Conservation (phyloP, 306 rosid genomes). For the Albizia julibrissin region DNA sequence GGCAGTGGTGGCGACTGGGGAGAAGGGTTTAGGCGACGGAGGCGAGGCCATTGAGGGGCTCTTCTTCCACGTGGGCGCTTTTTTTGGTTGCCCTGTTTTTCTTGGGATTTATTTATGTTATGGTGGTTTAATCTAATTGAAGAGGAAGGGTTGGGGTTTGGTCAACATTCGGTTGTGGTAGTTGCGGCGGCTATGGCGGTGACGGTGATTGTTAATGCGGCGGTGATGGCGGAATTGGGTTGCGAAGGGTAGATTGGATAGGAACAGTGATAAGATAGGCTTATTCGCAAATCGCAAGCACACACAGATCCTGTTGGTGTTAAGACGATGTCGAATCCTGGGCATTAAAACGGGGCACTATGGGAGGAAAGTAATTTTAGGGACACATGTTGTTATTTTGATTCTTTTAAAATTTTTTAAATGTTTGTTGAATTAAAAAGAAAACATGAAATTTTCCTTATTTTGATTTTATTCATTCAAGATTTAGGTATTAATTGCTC, state of each 20-base stretch:
- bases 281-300: not conserved
- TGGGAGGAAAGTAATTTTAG: too few relatives aligned
- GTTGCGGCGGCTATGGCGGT: not conserved
- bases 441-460: too few relatives aligned
- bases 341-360: too few relatives aligned
- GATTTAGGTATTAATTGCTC: too few relatives aligned
- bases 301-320: too few relatives aligned
- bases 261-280: not conserved
- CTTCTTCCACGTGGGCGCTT: not conserved
- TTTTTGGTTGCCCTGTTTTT: too few relatives aligned
- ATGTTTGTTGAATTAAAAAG: too few relatives aligned
- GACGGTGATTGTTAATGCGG: not conserved
- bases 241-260: not conserved
- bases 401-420: too few relatives aligned
- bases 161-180: constrained; percentile 23
- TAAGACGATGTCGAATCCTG: too few relatives aligned
- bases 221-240: not conserved
- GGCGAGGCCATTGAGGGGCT: constrained; percentile 22
- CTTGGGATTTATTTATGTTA: not conserved
- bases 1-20: constrained; percentile 5
- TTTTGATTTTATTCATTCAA: too few relatives aligned
- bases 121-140: not conserved
- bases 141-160: not conserved
- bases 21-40: constrained; percentile 11
- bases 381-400: too few relatives aligned